phyloP scores from a whole-genome alignment of 768 basidiomycete genomes.

The Kondoa subrosea region DNA sequence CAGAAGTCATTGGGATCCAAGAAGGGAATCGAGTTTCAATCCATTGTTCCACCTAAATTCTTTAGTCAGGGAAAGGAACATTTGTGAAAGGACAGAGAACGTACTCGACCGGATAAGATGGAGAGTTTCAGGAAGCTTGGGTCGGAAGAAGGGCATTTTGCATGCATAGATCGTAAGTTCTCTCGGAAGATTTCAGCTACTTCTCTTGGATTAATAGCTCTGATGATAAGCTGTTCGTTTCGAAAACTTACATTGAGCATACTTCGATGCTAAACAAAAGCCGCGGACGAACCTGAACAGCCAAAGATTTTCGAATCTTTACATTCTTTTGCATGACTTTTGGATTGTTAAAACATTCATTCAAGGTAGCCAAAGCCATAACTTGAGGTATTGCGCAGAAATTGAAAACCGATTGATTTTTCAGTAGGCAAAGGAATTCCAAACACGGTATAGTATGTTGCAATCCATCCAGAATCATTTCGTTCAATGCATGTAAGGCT shows the following conservation, averaged over 20 bases:
- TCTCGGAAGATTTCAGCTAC: slow-evolving; percentile 75
- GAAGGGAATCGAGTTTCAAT: slow-evolving; percentile 83
- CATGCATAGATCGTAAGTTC: slow-evolving; percentile 64
- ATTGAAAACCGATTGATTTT: slow-evolving; percentile 83
- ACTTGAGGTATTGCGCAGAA: slow-evolving; percentile 86
- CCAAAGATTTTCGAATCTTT: slow-evolving; percentile 85
- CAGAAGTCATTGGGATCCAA: slow-evolving; percentile 41
- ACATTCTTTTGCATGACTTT: slow-evolving; percentile 69
- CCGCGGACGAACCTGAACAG: slow-evolving; percentile 40
- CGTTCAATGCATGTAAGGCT: slow-evolving; percentile 65
- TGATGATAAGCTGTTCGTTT: slow-evolving; percentile 91
- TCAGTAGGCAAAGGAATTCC: slow-evolving; percentile 72
- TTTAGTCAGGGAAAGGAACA: no score
- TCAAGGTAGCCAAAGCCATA: slow-evolving; percentile 90
- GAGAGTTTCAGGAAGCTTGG: slow-evolving; percentile 71
- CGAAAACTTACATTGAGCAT: slow-evolving; percentile 29
- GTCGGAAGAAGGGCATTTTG: slow-evolving; percentile 58
- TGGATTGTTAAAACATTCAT: slow-evolving; percentile 83
- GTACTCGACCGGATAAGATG: slow-evolving; percentile 65
- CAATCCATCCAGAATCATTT: slow-evolving; percentile 75
- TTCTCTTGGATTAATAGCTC: slow-evolving; percentile 76
- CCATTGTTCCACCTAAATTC: slow-evolving; percentile 85
- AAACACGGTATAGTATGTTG: slow-evolving; percentile 67
- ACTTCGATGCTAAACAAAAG: slow-evolving; percentile 6
- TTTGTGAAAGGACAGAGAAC: slow-evolving; percentile 22